A percentile compares a stretch with the other conserved stretches of the same genome.
phyloP scores from a whole-genome alignment of 108 stramenopile genomes.

The Cyclotella sp. region DNA sequence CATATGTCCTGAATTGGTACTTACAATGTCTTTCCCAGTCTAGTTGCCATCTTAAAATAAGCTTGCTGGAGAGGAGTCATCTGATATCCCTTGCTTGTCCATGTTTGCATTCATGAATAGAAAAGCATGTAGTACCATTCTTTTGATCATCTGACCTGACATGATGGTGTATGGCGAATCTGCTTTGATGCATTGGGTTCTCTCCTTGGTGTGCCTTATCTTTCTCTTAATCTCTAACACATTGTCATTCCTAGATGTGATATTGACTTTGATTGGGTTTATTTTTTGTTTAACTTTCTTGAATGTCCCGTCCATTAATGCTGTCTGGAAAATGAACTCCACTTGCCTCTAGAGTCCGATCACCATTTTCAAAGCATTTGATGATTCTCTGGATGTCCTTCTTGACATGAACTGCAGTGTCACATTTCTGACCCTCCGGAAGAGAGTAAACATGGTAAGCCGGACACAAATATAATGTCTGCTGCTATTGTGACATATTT shows the following conservation, averaged over 20 bases:
- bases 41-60: neutral
- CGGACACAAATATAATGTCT: neutral
- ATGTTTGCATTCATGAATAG: conserved; percentile 39
- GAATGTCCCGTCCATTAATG: neutral
- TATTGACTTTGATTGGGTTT: neutral
- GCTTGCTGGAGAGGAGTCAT: neutral
- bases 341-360: neutral
- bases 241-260: neutral
- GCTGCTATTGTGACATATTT: neutral
- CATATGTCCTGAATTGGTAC: conserved; percentile 47
- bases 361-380: neutral
- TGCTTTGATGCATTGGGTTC: conserved; percentile 24
- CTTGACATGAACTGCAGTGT: neutral
- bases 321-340: neutral
- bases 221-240: neutral
- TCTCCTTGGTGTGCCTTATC: conserved; percentile 27
- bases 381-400: neutral
- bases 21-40: conserved; percentile 33
- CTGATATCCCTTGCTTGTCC: conserved; percentile 6
- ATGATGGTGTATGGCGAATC: conserved; percentile 23
- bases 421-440: neutral
- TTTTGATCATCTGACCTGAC: conserved; percentile 26
- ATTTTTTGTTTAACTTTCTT: neutral
- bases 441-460: neutral
- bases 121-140: conserved; percentile 20